phyloP scores from a whole-genome alignment of 768 basidiomycete species.

The Podaxis sp. region DNA sequence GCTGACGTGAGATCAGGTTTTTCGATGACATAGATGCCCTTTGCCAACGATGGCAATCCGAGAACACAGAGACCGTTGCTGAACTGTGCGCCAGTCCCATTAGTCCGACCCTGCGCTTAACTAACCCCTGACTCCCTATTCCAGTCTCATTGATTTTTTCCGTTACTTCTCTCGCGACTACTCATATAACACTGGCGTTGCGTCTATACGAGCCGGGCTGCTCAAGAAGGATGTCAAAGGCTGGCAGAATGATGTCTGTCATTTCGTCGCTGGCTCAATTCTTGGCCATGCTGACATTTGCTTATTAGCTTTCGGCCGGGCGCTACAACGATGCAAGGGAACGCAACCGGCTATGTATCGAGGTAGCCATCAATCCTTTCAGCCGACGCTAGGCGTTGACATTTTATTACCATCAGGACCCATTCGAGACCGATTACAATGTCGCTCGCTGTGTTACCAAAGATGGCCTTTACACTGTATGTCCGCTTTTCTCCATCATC shows the following conservation, averaged over 20 bases:
- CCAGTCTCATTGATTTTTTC: constrained; percentile 95
- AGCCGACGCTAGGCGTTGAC: not conserved
- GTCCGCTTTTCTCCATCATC: constrained; percentile 21
- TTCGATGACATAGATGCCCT: constrained; percentile 96
- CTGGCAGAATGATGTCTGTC: constrained; percentile 87
- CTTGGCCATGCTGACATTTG: not conserved
- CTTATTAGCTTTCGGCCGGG: constrained; percentile 43
- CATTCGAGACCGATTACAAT: constrained; percentile 95
- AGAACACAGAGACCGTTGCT: constrained; percentile 89
- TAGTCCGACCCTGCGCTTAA: not conserved
- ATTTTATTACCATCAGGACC: constrained; percentile 59
- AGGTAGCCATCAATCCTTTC: constrained; percentile 49
- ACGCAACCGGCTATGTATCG: constrained; percentile 93
- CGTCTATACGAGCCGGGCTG: constrained; percentile 86
- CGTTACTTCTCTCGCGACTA: constrained; percentile 95
- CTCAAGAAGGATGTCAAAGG: constrained; percentile 91
- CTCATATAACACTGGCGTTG: constrained; percentile 85
- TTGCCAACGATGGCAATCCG: constrained; percentile 90
- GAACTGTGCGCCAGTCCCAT: constrained; percentile 67
- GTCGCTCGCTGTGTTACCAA: constrained; percentile 95
- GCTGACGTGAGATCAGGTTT: constrained; percentile 56
- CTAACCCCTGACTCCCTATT: not conserved
- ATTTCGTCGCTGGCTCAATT: not conserved
- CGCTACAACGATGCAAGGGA: constrained; percentile 77
- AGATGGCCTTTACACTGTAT: constrained; percentile 92